Evolutionary conservation across 768 basidiomycete species (phyloP).

Genomic region (Lentinus tigrinus): DNA sequence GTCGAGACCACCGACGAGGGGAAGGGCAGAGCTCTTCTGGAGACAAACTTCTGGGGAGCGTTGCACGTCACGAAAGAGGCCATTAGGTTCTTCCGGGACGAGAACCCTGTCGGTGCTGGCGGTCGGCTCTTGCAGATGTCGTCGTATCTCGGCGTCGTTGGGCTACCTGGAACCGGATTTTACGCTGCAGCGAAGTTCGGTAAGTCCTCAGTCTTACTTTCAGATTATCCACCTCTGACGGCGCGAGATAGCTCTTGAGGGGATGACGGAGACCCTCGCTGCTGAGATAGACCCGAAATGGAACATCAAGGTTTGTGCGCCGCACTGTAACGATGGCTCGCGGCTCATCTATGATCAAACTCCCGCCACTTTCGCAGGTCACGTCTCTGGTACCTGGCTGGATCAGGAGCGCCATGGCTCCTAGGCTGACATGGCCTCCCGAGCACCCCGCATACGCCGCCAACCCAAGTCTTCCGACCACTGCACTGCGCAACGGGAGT

Average conservation of each 20-base stretch:
- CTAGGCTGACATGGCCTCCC: neutral
- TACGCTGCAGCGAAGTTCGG: neutral
- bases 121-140: constrained; percentile 33
- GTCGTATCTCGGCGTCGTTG: neutral
- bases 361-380: constrained; percentile 5
- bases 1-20: constrained; percentile 19
- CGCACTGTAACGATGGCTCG: no score
- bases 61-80: constrained; percentile 32
- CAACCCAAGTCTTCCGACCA: no score
- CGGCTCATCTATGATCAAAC: no score
- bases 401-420: constrained; percentile 4
- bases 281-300: constrained; percentile 34
- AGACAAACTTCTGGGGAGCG: constrained; percentile 29
- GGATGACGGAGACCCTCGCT: constrained; percentile 26
- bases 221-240: neutral
- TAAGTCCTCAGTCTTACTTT: neutral
- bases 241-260: constrained; percentile 25
- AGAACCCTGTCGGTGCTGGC: constrained; percentile 32
- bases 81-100: constrained; percentile 35
- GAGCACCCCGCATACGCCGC: constrained; percentile 7
- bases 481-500: no score
- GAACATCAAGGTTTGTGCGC: constrained; percentile 29
- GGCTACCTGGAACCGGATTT: neutral
- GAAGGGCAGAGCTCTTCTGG: constrained; percentile 19
- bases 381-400: constrained; percentile 8